Percentiles rank a stretch among this genome's conserved stretches.
Conservation (phyloP, 2,329 filamentous ascomycete species). For the Thelonectria discophora region DNA sequence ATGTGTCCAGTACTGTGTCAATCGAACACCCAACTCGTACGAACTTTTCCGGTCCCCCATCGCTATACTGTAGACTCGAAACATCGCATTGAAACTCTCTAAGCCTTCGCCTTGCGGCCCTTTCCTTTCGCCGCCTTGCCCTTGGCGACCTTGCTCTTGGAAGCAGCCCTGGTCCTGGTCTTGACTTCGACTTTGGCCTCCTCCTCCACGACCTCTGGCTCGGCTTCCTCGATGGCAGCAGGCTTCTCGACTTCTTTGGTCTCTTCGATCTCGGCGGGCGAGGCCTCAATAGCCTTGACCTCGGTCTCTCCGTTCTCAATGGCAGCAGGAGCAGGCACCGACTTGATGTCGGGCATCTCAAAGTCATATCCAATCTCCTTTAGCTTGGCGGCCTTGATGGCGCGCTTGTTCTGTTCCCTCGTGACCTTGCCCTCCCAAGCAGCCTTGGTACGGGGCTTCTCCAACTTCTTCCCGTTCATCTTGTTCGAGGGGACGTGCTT, state of each 20-base stretch:
- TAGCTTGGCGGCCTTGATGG: slow-evolving; percentile 75
- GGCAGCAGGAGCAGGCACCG: slow-evolving; percentile 52
- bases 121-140: neutral
- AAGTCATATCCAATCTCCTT: slow-evolving; percentile 87
- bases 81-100: slow-evolving; percentile 37
- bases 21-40: slow-evolving; percentile 39
- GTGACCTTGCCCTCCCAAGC: slow-evolving; percentile 81
- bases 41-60: slow-evolving; percentile 39
- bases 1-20: slow-evolving; percentile 16
- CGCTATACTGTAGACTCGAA: slow-evolving; percentile 40
- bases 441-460: slow-evolving; percentile 75
- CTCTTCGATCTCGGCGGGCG: slow-evolving; percentile 34
- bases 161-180: slow-evolving; percentile 16
- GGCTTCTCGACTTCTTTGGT: slow-evolving; percentile 34
- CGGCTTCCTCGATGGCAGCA: slow-evolving; percentile 36
- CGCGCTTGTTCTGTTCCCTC: slow-evolving; percentile 76
- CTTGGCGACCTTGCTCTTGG: slow-evolving; percentile 26
- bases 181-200: slow-evolving; percentile 23
- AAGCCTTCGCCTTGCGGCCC: slow-evolving; percentile 40
- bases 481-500: slow-evolving; percentile 89
- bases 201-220: slow-evolving; percentile 37
- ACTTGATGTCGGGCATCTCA: slow-evolving; percentile 76
- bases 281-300: slow-evolving; percentile 27
- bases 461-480: slow-evolving; percentile 79
- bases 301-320: slow-evolving; percentile 43